Evolutionary conservation across 2,329 filamentous ascomycete genomes (phyloP).

Genomic region (Clarireedia paspali): DNA sequence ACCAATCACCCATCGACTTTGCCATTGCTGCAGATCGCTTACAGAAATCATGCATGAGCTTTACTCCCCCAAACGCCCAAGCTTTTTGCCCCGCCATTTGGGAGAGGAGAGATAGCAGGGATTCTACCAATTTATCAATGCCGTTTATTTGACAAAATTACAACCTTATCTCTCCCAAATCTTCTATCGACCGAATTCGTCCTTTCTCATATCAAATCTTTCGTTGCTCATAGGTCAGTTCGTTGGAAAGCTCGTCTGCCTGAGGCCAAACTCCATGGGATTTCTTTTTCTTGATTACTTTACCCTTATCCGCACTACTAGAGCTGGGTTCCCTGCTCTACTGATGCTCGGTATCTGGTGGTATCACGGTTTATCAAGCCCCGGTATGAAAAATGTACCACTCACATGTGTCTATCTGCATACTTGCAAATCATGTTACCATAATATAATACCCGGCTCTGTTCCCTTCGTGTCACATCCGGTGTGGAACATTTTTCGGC

Average conservation of each 20-base stretch:
- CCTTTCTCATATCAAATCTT: background rate
- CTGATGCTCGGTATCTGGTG: background rate
- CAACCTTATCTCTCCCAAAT: conserved; percentile 1
- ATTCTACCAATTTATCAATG: background rate
- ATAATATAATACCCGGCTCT: conserved; percentile 1
- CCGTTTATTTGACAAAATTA: conserved; percentile 7
- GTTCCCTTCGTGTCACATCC: background rate
- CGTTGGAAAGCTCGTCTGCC: no score
- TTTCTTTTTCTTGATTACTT: no score
- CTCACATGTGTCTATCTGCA: background rate
- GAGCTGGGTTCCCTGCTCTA: no score
- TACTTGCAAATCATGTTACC: background rate
- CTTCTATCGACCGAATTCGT: no score
- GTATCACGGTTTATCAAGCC: background rate
- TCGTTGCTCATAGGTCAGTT: no score
- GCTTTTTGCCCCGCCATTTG: background rate
- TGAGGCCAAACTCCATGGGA: no score
- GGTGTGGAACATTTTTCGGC: no score
- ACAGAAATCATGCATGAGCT: background rate
- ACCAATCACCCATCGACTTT: background rate
- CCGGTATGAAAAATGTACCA: background rate
- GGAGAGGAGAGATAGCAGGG: conserved; percentile 1
- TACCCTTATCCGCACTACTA: no score
- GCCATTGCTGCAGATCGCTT: conserved; percentile 1
- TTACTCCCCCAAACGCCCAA: conserved; percentile 3